Evolutionary conservation across 768 basidiomycete genomes (phyloP).

Genomic region (Inosperma sp.): DNA sequence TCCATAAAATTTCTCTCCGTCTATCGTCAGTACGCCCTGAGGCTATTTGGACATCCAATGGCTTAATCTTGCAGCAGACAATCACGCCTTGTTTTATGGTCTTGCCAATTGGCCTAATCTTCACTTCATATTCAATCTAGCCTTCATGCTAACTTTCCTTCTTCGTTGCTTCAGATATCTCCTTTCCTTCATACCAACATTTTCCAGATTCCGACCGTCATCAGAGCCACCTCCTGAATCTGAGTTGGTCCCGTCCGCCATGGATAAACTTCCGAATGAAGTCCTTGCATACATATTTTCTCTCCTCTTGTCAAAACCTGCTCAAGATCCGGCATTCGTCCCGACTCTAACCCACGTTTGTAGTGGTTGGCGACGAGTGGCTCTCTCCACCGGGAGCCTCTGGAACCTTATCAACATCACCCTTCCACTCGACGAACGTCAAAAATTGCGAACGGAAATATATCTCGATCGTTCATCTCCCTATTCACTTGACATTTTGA

Average conservation of each 20-base stretch:
- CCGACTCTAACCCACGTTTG: slow-evolving; percentile 45
- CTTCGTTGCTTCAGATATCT: too few species aligned
- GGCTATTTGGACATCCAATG: too few species aligned
- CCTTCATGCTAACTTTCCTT: too few species aligned
- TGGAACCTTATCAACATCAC: slow-evolving; percentile 50
- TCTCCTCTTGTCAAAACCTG: slow-evolving; percentile 18
- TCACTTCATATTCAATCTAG: too few species aligned
- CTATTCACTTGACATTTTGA: slow-evolving; percentile 45
- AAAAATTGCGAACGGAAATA: slow-evolving; percentile 33
- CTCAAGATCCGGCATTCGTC: slow-evolving; percentile 12
- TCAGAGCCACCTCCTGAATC: background rate
- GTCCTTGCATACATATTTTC: slow-evolving; percentile 34
- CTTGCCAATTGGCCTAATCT: too few species aligned
- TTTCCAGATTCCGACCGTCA: background rate
- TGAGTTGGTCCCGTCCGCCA: background rate
- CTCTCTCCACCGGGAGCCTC: slow-evolving; percentile 40
- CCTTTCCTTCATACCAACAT: background rate
- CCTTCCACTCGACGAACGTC: slow-evolving; percentile 36
- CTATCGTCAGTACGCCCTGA: too few species aligned
- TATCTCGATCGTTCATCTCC: slow-evolving; percentile 44
- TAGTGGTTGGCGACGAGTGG: slow-evolving; percentile 45
- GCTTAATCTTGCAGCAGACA: too few species aligned
- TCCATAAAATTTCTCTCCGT: background rate
- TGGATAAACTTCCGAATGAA: slow-evolving; percentile 32
- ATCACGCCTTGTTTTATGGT: too few species aligned